phyloP scores from a whole-genome alignment of 2,329 filamentous ascomycete species.

The Clarireedia paspali region DNA sequence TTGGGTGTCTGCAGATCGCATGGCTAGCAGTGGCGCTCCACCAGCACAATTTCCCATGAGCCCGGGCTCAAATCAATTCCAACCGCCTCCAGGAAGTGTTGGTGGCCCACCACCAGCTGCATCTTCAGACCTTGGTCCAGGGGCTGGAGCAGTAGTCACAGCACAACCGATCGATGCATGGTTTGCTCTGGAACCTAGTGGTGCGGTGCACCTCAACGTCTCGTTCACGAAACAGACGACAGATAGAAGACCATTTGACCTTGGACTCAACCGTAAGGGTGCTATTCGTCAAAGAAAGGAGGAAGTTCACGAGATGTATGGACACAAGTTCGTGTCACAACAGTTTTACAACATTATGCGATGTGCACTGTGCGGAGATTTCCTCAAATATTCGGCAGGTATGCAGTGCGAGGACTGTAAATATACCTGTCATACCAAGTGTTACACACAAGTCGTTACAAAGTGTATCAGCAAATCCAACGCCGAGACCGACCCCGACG shows the following conservation, averaged over 20 bases:
- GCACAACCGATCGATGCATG: slow-evolving; percentile 72
- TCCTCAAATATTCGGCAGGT: slow-evolving; percentile 95
- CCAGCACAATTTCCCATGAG: slow-evolving; percentile 53
- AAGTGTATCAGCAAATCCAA: slow-evolving; percentile 99
- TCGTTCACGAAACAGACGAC: slow-evolving; percentile 89
- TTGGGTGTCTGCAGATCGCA: slow-evolving; percentile 96
- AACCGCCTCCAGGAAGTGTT: slow-evolving; percentile 34
- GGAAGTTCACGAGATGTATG: slow-evolving; percentile 96
- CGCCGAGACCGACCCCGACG: slow-evolving; percentile 94
- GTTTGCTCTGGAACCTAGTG: slow-evolving; percentile 94
- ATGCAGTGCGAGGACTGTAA: slow-evolving; percentile 99
- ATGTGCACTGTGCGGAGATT: slow-evolving; percentile 93
- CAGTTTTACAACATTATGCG: slow-evolving; percentile 99
- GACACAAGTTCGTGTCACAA: slow-evolving; percentile 97
- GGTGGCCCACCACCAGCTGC: slow-evolving; percentile 10
- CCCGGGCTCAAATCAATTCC: slow-evolving; percentile 38
- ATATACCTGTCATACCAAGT: slow-evolving; percentile 98
- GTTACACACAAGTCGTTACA: slow-evolving; percentile 91
- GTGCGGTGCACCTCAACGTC: slow-evolving; percentile 83
- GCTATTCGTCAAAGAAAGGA: slow-evolving; percentile 97
- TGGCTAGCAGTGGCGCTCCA: slow-evolving; percentile 55
- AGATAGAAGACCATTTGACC: slow-evolving; percentile 73
- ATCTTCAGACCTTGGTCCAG: slow-evolving; percentile 23
- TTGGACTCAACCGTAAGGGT: slow-evolving; percentile 88
- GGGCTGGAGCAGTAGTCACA: slow-evolving; percentile 31